These are phyloP conservation scores for Sugiyamaella japonica DNA, from an alignment of 1,139 yeast species.

Conservation along the genomic window DNA sequence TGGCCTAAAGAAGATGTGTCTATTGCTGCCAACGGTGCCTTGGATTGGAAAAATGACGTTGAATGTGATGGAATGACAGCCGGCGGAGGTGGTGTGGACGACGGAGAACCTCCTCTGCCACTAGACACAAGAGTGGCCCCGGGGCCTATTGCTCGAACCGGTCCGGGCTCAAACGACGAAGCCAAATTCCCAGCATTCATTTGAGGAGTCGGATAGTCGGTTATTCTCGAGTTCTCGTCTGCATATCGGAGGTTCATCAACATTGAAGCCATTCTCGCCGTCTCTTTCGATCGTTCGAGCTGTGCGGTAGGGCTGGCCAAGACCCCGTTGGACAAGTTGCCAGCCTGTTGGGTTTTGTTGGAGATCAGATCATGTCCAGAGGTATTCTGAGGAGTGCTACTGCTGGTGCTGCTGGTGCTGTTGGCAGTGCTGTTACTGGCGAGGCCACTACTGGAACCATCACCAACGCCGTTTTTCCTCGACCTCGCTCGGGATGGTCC, in stretches of 20 bases:
- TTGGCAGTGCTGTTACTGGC: not conserved
- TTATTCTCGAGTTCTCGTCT: slow-evolving; percentile 18
- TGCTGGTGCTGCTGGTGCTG: not conserved
- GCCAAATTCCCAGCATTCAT: not conserved
- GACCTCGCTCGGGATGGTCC: slow-evolving; percentile 5
- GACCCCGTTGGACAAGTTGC: no score
- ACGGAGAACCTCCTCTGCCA: not conserved
- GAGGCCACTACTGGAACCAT: not conserved
- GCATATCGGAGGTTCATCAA: slow-evolving; percentile 30
- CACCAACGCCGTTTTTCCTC: not conserved
- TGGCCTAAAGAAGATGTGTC: not conserved
- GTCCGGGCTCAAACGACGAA: not conserved
- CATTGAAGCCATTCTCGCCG: slow-evolving; percentile 29
- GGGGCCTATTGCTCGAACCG: not conserved
- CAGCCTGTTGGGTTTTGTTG: no score
- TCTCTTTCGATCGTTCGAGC: slow-evolving; percentile 26
- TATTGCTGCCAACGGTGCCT: not conserved
- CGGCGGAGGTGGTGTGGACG: not conserved
- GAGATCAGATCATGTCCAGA: no score
- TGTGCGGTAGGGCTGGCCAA: not conserved
- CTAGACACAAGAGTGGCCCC: not conserved
- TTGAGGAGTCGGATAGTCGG: slow-evolving; percentile 9
- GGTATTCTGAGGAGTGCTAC: no score
- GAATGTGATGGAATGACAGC: not conserved
- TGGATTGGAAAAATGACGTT: not conserved